Evolutionary conservation across 192 early-diverging fungal genomes (phyloP), one percentile per base, ranked within the genome.

Genomic region (Coemansia sp.): DNA sequence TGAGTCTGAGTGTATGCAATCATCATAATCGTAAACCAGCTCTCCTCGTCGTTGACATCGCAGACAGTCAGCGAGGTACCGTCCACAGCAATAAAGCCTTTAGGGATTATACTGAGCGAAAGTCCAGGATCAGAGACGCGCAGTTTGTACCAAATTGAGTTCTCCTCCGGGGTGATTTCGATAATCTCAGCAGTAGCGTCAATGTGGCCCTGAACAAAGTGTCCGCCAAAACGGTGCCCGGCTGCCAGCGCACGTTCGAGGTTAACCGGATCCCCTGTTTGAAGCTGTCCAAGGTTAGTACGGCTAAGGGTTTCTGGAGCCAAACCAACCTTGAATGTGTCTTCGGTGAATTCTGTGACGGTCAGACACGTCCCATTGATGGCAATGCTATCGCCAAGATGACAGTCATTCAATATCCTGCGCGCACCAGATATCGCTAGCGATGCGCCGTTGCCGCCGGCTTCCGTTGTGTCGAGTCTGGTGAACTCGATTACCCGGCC

Each of bases 141-240:
- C 68, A 95, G 86, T 28, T 78, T 86, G 75, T 88, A 84, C 82
- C 90, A 86, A 55, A 91, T 71, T 32, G 91, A 94, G 83, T 98
- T 97, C 7, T 82, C 92, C 62, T 99, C 97, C n/a, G 90, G 90
- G 1, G 80, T 86, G 23, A 88, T 87, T 30, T 84, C 79, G 50
- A 85, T 62, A 58, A 99, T 89, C 34, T 77, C 83, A 49, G 92
- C 90, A 0, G 93, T 92, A 21, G 86, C 85, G 69, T 99, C 95
- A 49, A 99, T 89, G 65, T 99, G 97, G 27, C 95, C 96, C 73
- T 94, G 93, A 28, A 99, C 97, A 82, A 96, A 89, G 76, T 99
- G 97, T 3, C 97, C 97, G 58, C 97, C 97, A 68, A 96, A 93
- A 28, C 95, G 89, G 48, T 92, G 91, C 19, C 82, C 84, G 12